Evolutionary conservation across 345 rosid species (phyloP), one percentile per base, ranked within the genome.

Genomic region (Camelina laxa): DNA sequence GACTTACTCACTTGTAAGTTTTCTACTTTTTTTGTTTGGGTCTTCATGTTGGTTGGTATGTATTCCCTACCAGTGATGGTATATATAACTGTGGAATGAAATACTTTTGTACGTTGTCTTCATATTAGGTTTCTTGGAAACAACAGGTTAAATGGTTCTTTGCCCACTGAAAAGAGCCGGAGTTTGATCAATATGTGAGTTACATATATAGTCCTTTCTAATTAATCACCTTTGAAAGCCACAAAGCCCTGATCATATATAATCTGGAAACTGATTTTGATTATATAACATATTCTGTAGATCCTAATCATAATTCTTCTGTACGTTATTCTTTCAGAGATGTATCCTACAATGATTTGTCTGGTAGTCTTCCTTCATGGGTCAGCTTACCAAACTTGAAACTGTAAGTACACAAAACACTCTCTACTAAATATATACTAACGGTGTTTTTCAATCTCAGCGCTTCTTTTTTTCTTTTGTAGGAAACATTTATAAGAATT

Each of bases 281-380:
- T 1, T 4, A 41, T 44, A 15, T 5, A 14, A 44, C 17, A 15
- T 44, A 44, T 44, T 44, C 2, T 13, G 6, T 4, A 12, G 9
- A 45, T 45, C 19, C 1, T 45, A 45, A 45, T 6, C 15, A 56
- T 17, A 21, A 9, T 64, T 14, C 7, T 20, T 65, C n/a, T 27
- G 30, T 27, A 27, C 30, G 30, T 57, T 16, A 24, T 58, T 4
- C 45, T 81, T 55, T 36, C 85, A 89, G 97, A 84, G 97, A 91
- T 82, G 81, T 87, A 22, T 86, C 96, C 0, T 89, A 89, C 80
- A 91, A 91, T 75, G 80, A 81, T 75, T 80, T 89, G 78, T 57
- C 65, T 1, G 93, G 93, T 16, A 83, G 42, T 75, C 67, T 88
- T 71, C 96, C 97, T 75, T 77, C 91, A 17, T 89, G 96, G 97